Evolutionary conservation across 75 land plant species (phyloP).

Genomic region (Pinus taeda): DNA sequence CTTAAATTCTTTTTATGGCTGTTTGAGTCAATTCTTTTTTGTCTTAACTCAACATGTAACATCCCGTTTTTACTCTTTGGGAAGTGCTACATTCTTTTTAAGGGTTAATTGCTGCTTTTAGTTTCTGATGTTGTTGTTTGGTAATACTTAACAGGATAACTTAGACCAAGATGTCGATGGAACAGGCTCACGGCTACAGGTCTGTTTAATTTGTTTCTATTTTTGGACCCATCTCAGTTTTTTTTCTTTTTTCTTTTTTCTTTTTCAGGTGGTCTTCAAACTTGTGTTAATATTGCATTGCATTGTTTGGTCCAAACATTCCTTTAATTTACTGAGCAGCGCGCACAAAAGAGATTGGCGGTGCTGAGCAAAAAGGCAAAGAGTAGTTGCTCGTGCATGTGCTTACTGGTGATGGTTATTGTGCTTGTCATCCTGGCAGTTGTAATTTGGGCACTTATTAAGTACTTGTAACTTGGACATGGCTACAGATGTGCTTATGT

Average conservation of each 20-base stretch:
- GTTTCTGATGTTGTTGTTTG: too few species aligned
- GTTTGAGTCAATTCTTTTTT: not conserved
- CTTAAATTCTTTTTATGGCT: not conserved
- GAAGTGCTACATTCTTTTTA: not conserved
- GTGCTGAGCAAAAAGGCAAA: constrained; percentile 38
- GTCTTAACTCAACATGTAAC: not conserved
- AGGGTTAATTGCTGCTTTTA: not conserved
- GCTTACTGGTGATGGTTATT: constrained; percentile 44
- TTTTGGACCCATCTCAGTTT: not conserved
- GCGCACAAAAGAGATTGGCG: constrained; percentile 43
- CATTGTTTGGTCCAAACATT: not conserved
- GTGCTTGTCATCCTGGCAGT: constrained; percentile 66
- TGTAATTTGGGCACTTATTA: constrained; percentile 45
- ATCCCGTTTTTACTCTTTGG: not conserved
- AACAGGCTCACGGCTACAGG: constrained; percentile 77
- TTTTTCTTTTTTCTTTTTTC: not conserved
- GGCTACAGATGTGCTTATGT: too few species aligned
- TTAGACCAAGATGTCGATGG: constrained; percentile 80
- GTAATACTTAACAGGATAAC: constrained; percentile 50
- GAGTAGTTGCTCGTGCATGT: constrained; percentile 40
- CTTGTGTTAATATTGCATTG: not conserved
- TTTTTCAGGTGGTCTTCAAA: not conserved
- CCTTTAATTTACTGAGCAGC: constrained; percentile 21
- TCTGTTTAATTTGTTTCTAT: constrained; percentile 11
- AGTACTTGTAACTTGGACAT: constrained; percentile 16